Base-by-base conservation (phyloP, 306 rosid species). In the Prosopis cineraria region DNA sequence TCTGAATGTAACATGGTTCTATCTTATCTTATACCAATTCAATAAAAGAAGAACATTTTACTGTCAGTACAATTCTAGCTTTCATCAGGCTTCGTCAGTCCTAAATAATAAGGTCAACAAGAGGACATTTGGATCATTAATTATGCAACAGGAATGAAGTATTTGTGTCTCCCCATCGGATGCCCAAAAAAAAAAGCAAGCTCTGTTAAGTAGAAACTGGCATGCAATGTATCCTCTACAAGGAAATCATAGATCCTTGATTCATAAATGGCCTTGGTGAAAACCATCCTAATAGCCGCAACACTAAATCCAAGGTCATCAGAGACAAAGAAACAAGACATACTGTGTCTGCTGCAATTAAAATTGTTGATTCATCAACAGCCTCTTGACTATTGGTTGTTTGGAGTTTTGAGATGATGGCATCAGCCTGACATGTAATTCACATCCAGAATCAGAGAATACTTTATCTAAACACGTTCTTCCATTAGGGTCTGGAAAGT, bases 311-410 rank as follows among this genome's bases (percentile, higher is more conserved):
- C 85, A 73, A 44, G 84, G 68, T 50, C 20, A 53, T 48, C 36
- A 53, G 69, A 10, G 39, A 68, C 43, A 79, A 55, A 64, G 41
- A 75, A 84, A 75, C 56, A 77, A 79, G 72, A 76, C 97, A 86
- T 92, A 91, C 98, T 84, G 98, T 91, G 78, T 91, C 98, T 0
- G 98, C 98, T 3, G 92, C 93, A 88, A 92, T 88, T 83, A 95
- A 84, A 82, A 95, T 77, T n/a, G 91, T 87, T 1, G 97, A 82
- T 50, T 88, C 87, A 59, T 87, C 90, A 76, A 81, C 87, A 81
- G 63, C 80, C 85, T 86, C 90, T 79, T 77, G 87, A 72, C 73
- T 71, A 81, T 53, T 39, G 41, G 68, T 56, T 59, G 86, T 82
- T 82, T 80, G 92, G 63, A 92, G 76, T 84, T 95, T 89, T 30